These are phyloP conservation scores for Penicillium sp. DNA, from an alignment of 2,329 filamentous ascomycete genomes.

Conservation along the genomic window DNA sequence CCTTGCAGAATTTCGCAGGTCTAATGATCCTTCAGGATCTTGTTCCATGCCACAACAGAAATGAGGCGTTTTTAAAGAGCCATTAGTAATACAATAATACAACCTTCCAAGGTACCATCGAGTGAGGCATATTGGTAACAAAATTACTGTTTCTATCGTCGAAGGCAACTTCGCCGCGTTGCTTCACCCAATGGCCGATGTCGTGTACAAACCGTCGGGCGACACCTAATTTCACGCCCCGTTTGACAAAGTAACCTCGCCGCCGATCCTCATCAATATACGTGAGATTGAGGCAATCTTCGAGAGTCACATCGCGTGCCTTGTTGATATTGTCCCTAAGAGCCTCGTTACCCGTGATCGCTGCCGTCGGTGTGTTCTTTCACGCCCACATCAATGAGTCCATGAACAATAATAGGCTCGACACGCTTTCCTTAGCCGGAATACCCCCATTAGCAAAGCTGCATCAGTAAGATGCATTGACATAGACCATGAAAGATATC, in stretches of 20 bases:
- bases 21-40: too few relatives aligned
- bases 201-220: not conserved
- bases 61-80: too few relatives aligned
- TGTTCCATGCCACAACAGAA: too few relatives aligned
- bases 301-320: slow-evolving; percentile 19
- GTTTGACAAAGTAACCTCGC: slow-evolving; percentile 1
- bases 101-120: too few relatives aligned
- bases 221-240: slow-evolving; percentile 1
- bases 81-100: too few relatives aligned
- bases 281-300: slow-evolving; percentile 4
- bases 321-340: slow-evolving; percentile 24
- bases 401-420: not conserved
- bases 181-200: not conserved
- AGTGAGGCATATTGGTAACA: too few relatives aligned
- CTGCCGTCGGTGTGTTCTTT: slow-evolving; percentile 26
- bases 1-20: too few relatives aligned
- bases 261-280: slow-evolving; percentile 2
- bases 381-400: slow-evolving; percentile 22
- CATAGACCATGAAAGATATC: too few relatives aligned
- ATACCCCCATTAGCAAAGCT: not conserved
- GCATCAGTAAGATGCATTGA: too few relatives aligned
- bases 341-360: slow-evolving; percentile 18
- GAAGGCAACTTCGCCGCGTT: too few relatives aligned
- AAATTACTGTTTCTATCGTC: too few relatives aligned
- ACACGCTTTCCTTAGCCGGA: not conserved